Percentiles rank a stretch among this genome's conserved stretches.
phyloP scores from a whole-genome alignment of 2,329 filamentous ascomycete species.

The Penicillium rolfsii region DNA sequence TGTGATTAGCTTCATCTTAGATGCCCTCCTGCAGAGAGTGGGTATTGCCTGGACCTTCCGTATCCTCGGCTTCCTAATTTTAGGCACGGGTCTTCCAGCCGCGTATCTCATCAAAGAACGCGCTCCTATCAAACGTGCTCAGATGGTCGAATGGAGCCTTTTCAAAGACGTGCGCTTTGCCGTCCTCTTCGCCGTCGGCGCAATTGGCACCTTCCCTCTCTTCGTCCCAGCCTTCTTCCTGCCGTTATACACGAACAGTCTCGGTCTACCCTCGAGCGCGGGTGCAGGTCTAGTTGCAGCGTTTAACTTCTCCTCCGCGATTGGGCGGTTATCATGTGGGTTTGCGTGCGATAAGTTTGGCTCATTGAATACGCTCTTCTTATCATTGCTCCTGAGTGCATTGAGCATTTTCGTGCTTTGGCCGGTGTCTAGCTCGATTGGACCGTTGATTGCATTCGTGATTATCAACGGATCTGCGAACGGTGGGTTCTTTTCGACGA shows the following conservation, averaged over 20 bases:
- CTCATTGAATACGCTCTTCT: constrained; percentile 58
- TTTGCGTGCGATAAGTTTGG: constrained; percentile 59
- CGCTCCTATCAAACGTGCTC: constrained; percentile 28
- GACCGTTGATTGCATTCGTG: constrained; percentile 59
- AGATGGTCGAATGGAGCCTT: constrained; percentile 44
- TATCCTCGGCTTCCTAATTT: constrained; percentile 54
- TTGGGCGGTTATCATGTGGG: constrained; percentile 61
- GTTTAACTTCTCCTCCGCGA: constrained; percentile 64
- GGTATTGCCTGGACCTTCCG: constrained; percentile 47
- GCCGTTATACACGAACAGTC: constrained; percentile 58
- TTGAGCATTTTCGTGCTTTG: constrained; percentile 64
- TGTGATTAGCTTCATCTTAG: constrained; percentile 54
- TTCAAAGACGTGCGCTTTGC: constrained; percentile 58
- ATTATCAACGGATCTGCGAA: constrained; percentile 64
- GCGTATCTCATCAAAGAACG: constrained; percentile 54
- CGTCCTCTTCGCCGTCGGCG: constrained; percentile 58
- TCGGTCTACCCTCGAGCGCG: constrained; percentile 57
- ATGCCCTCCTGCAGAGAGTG: constrained; percentile 46
- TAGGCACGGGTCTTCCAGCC: constrained; percentile 60
- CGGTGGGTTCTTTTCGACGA: constrained; percentile 66
- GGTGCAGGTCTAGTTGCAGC: constrained; percentile 63
- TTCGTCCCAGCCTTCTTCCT: constrained; percentile 66
- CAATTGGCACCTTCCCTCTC: constrained; percentile 62
- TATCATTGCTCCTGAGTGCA: constrained; percentile 56
- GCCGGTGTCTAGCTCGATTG: constrained; percentile 61